Conservation (phyloP, 2,329 filamentous ascomycete genomes). For the Incumbomyces delicatus region DNA sequence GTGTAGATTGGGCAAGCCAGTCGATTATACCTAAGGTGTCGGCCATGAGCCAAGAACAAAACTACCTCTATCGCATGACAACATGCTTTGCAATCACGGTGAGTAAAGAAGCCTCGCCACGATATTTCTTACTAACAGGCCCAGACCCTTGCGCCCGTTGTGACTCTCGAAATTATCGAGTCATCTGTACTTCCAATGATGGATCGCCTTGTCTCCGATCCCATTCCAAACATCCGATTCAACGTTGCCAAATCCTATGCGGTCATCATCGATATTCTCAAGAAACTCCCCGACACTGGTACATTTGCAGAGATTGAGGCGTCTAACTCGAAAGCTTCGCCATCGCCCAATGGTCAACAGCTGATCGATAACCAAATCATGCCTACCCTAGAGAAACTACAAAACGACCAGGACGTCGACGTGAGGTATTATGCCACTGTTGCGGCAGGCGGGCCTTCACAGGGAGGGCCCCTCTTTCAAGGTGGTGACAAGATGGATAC, state of each 20-base stretch:
- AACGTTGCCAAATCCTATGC: constrained; percentile 98
- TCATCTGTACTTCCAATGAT: constrained; percentile 92
- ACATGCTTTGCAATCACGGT: constrained; percentile 99
- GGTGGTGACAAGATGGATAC: constrained; percentile 38
- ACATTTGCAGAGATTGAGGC: constrained; percentile 81
- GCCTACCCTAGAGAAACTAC: constrained; percentile 85
- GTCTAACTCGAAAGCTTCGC: constrained; percentile 48
- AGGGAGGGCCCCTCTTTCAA: constrained; percentile 30
- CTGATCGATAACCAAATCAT: constrained; percentile 79
- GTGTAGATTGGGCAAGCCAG: constrained; percentile 92
- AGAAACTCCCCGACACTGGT: constrained; percentile 77
- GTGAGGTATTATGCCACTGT: constrained; percentile 96
- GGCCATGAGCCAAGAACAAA: constrained; percentile 94
- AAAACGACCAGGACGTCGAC: constrained; percentile 95
- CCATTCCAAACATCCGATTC: constrained; percentile 98
- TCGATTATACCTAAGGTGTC: constrained; percentile 98
- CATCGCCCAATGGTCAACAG: constrained; percentile 64
- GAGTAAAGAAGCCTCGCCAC: constrained; percentile 24
- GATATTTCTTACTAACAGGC: constrained; percentile 19
- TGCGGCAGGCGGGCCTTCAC: constrained; percentile 50
- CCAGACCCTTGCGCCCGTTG: constrained; percentile 84
- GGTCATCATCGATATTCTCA: constrained; percentile 80
- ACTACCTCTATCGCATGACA: constrained; percentile 99
- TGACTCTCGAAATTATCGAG: constrained; percentile 86
- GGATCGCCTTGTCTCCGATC: constrained; percentile 83